These are phyloP conservation scores for Backusella psychrophila DNA, from an alignment of 192 early-diverging fungal genomes.

Conservation along the genomic window DNA sequence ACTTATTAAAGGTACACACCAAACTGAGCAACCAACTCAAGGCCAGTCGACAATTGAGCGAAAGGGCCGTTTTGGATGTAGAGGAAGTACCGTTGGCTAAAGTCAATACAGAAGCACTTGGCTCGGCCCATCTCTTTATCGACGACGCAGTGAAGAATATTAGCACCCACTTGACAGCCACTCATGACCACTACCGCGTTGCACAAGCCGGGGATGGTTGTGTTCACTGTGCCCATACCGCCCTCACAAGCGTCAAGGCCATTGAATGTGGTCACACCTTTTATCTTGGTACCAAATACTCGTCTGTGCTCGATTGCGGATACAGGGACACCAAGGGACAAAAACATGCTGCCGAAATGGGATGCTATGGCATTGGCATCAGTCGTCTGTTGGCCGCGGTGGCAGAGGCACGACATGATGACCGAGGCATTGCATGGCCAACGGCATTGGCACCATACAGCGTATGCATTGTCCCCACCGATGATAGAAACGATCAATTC, in stretches of 20 bases:
- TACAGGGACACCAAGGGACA: conserved; percentile 37
- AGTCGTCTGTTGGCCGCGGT: conserved; percentile 82
- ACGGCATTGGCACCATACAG: conserved; percentile 73
- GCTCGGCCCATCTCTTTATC: conserved; percentile 8
- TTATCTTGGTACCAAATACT: conserved; percentile 88
- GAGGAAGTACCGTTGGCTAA: not conserved
- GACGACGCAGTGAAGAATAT: conserved; percentile 19
- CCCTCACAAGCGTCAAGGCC: conserved; percentile 41
- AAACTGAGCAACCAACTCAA: conserved; percentile 2
- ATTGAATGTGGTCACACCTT: conserved; percentile 93
- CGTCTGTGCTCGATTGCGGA: conserved; percentile 60
- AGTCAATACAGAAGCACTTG: not conserved
- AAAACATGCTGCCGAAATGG: conserved; percentile 71
- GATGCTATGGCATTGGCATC: conserved; percentile 89
- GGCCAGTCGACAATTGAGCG: not conserved
- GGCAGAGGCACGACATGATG: conserved; percentile 65
- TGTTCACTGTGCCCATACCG: conserved; percentile 28
- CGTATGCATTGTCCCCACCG: conserved; percentile 61
- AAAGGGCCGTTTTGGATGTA: not conserved
- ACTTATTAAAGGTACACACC: conserved; percentile 21
- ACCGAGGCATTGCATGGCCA: conserved; percentile 80
- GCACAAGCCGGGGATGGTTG: conserved; percentile 50
- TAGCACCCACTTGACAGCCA: not conserved
- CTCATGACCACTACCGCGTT: conserved; percentile 44
- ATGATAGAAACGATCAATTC: conserved; percentile 34